Evolutionary conservation across 306 rosid genomes (phyloP).

Genomic region (Albizia julibrissin): DNA sequence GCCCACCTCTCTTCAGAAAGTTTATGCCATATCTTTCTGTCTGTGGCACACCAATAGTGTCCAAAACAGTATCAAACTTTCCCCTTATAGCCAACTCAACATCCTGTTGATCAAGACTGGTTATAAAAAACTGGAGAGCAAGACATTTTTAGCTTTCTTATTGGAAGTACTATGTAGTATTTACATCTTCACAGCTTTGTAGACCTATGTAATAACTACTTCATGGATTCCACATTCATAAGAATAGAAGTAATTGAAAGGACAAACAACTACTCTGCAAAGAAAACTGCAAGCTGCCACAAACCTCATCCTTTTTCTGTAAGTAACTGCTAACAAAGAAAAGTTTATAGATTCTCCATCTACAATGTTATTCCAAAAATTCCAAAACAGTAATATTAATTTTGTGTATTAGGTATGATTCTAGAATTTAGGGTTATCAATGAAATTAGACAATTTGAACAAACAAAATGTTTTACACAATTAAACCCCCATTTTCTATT

Average conservation of each 20-base stretch:
- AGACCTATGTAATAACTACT: not conserved
- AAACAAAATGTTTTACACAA: not conserved
- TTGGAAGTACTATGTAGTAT: not conserved
- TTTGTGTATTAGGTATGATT: too few relatives aligned
- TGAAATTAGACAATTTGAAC: not conserved
- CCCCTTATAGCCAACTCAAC: slow-evolving; percentile 72
- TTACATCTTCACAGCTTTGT: not conserved
- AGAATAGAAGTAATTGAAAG: not conserved
- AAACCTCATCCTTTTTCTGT: not conserved
- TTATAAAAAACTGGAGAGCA: slow-evolving; percentile 18
- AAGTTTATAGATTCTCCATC: not conserved
- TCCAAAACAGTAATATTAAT: not conserved
- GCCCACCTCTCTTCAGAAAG: slow-evolving; percentile 86
- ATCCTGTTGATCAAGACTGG: slow-evolving; percentile 50
- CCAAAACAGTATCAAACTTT: slow-evolving; percentile 91
- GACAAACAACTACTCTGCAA: not conserved
- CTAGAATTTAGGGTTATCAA: not conserved
- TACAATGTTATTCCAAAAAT: not conserved
- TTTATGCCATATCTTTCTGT: slow-evolving; percentile 75
- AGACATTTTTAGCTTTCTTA: not conserved
- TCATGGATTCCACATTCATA: not conserved
- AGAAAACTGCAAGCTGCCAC: not conserved
- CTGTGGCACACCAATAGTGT: slow-evolving; percentile 84
- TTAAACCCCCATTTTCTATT: not conserved
- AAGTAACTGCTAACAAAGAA: not conserved